Evolutionary conservation across 345 rosid genomes (phyloP), one percentile per base, ranked within the genome.

Genomic region (Corchorus capsularis): DNA sequence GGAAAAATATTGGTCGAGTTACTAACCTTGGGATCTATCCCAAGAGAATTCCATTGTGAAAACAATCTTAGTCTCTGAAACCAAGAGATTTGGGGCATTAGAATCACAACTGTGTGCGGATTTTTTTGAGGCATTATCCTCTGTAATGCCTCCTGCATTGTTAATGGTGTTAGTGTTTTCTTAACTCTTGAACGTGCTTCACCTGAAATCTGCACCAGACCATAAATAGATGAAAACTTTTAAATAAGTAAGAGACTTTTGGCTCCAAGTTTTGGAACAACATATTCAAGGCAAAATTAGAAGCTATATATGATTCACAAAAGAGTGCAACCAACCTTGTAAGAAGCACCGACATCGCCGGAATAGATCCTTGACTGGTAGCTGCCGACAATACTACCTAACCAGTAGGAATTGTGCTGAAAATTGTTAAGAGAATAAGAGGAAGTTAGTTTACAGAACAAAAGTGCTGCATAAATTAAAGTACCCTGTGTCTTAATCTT

Each of bases 341-440:
- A 83, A 60, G 85, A 78, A 54, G 78, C 72, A 22, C 86, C 84
- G 22, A 85, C 71, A 70, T 91, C 92, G 62, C 93, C 93, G 15
- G 89, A 71, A 69, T 93, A 93, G 41, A 88, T 86, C 83, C 97
- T 91, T 41, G 97, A 88, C 78, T 93, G 95, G 80, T 93, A 91
- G 77, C 95, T 89, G 32, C 89, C 85, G 64, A 93, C 75, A 78
- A 92, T 87, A 81, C 87, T 86, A 67, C 88, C 89, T 77, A 85
- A 63, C 86, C 86, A 85, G 79, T 85, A 74, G 74, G 79, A 74
- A 41, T 85, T 85, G 62, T 85, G 86, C 88, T 85, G 62, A 65
- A 74, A 75, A 43, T 55, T 55, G 73, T 66, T 16, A 22, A 53
- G 17, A 0, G 27, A 27, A 27, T 27, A 27, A 53, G 17, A 69